Conservation (phyloP, 441 rosid genomes). For the Capsella rubella region DNA sequence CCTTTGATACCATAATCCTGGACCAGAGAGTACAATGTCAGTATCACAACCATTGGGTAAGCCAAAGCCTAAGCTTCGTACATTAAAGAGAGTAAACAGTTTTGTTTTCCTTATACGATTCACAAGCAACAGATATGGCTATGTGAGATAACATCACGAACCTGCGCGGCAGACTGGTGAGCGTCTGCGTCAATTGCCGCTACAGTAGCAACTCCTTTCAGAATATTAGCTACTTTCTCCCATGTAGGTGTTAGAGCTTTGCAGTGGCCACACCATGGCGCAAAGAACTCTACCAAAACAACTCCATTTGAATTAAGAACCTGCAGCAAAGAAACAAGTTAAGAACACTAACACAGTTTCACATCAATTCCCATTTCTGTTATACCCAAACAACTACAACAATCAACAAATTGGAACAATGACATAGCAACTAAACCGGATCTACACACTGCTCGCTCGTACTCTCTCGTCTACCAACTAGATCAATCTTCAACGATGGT, state of each 20-base stretch:
- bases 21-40: slow-evolving; percentile 28
- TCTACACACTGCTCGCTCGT: slow-evolving; percentile 20
- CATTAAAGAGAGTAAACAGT: background rate
- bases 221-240: slow-evolving; percentile 88
- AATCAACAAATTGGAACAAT: background rate
- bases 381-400: slow-evolving; percentile 1
- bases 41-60: slow-evolving; percentile 4
- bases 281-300: slow-evolving; percentile 94
- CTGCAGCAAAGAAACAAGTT: slow-evolving; percentile 47
- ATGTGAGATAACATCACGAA: slow-evolving; percentile 39
- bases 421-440: slow-evolving; percentile 12
- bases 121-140: background rate
- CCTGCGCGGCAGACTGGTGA: slow-evolving; percentile 96
- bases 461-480: background rate
- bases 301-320: slow-evolving; percentile 85
- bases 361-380: slow-evolving; percentile 20
- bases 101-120: background rate
- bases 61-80: no score
- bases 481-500: slow-evolving; percentile 18
- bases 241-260: slow-evolving; percentile 88
- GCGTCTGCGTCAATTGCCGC: slow-evolving; percentile 99
- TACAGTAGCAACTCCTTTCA: slow-evolving; percentile 95
- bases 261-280: slow-evolving; percentile 99
- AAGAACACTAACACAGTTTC: slow-evolving; percentile 25
- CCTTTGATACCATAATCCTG: slow-evolving; percentile 96